Conservation (phyloP, 306 rosid species). For the Coriaria nepalensis region DNA sequence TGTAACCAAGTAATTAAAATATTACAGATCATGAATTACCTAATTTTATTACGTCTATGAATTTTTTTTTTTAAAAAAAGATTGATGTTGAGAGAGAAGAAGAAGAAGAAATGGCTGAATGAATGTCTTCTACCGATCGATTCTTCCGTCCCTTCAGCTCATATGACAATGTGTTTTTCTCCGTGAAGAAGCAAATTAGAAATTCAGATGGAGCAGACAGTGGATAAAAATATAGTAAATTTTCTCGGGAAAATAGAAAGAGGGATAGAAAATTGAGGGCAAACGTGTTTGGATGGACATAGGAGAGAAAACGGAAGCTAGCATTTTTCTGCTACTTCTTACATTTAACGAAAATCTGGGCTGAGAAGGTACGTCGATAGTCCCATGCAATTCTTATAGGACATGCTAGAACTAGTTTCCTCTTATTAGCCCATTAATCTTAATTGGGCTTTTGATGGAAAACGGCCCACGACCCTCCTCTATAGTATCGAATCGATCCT, state of each 20-base stretch:
- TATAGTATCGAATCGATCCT: no score
- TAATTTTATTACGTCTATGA: no score
- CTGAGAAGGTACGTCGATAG: conserved; percentile 39
- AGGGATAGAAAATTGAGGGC: background rate
- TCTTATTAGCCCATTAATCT: no score
- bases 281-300: background rate
- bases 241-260: conserved; percentile 26
- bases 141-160: conserved; percentile 13
- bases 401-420: no score
- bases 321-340: background rate
- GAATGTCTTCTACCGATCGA: conserved; percentile 12
- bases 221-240: background rate
- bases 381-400: conserved; percentile 26
- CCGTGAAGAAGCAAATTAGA: background rate
- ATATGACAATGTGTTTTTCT: background rate
- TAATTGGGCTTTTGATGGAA: no score
- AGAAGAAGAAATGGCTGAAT: conserved; percentile 7
- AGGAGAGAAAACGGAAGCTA: background rate
- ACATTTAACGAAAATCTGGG: background rate
- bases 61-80: no score
- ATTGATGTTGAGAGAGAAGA: conserved; percentile 1
- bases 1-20: no score
- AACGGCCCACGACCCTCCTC: no score
- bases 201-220: background rate
- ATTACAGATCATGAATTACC: no score